A percentile compares a stretch with the other conserved stretches of the same genome.
These are phyloP conservation scores for Trametes elegans DNA, from an alignment of 768 basidiomycete genomes.

Conservation along the genomic window DNA sequence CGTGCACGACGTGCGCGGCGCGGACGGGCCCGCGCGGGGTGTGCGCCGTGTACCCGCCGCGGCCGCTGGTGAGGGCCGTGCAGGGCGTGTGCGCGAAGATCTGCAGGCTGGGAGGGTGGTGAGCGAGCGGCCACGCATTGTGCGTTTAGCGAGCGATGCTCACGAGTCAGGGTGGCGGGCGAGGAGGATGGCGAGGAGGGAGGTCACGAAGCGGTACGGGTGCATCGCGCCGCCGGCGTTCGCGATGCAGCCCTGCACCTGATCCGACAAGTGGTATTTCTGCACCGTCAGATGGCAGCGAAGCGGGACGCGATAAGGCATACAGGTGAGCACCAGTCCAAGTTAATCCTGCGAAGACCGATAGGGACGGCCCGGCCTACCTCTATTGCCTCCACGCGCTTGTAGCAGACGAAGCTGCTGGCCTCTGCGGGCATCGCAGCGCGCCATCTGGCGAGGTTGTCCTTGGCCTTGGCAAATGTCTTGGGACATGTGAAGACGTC, in stretches of 20 bases:
- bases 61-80: slow-evolving; percentile 41
- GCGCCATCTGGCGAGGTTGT: slow-evolving; percentile 43
- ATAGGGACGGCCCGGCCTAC: slow-evolving; percentile 28
- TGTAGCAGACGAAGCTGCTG: slow-evolving; percentile 26
- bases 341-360: neutral
- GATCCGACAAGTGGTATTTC: slow-evolving; percentile 48
- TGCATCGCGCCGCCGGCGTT: slow-evolving; percentile 62
- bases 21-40: slow-evolving; percentile 60
- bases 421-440: slow-evolving; percentile 53
- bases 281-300: no score
- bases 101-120: slow-evolving; percentile 43
- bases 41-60: slow-evolving; percentile 45
- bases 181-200: slow-evolving; percentile 52
- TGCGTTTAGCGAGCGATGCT: slow-evolving; percentile 15
- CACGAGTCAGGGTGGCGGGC: slow-evolving; percentile 48
- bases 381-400: slow-evolving; percentile 34
- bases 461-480: slow-evolving; percentile 43
- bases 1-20: slow-evolving; percentile 70
- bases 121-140: neutral
- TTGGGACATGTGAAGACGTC: slow-evolving; percentile 51
- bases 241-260: slow-evolving; percentile 48
- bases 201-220: slow-evolving; percentile 68
- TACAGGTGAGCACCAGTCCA: no score
- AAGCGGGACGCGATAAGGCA: no score
- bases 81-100: slow-evolving; percentile 63